Evolutionary conservation across 2,329 filamentous ascomycete species (phyloP).

Genomic region (Beauveria bassiana): DNA sequence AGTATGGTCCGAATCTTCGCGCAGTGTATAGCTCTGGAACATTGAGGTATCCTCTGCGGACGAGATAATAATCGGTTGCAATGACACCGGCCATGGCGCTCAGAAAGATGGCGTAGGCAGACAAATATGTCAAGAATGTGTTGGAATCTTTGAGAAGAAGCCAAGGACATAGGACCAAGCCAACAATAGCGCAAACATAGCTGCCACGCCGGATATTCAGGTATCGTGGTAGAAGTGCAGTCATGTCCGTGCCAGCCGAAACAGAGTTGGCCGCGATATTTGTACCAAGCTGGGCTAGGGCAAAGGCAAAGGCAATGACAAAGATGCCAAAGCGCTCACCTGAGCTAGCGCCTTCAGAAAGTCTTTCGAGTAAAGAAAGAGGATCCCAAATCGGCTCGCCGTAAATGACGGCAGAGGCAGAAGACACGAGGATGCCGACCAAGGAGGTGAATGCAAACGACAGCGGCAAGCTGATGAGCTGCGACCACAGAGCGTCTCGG

Average conservation of each 20-base stretch:
- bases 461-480: slow-evolving; percentile 65
- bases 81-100: slow-evolving; percentile 91
- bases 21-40: slow-evolving; percentile 73
- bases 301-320: slow-evolving; percentile 61
- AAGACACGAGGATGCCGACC: slow-evolving; percentile 72
- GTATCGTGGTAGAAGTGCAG: slow-evolving; percentile 71
- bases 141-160: slow-evolving; percentile 67
- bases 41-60: slow-evolving; percentile 74
- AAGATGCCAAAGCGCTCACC: slow-evolving; percentile 69
- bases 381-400: slow-evolving; percentile 65
- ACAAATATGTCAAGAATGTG: slow-evolving; percentile 86
- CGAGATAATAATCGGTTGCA: slow-evolving; percentile 77
- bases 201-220: slow-evolving; percentile 81
- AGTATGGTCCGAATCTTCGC: slow-evolving; percentile 61
- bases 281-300: slow-evolving; percentile 77
- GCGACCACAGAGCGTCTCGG: slow-evolving; percentile 72
- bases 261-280: slow-evolving; percentile 85
- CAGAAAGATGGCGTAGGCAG: slow-evolving; percentile 85
- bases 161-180: slow-evolving; percentile 81
- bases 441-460: slow-evolving; percentile 75
- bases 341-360: slow-evolving; percentile 62
- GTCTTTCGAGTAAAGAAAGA: slow-evolving; percentile 57
- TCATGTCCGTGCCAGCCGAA: slow-evolving; percentile 76
- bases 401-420: slow-evolving; percentile 62
- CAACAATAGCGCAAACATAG: slow-evolving; percentile 74